Percentiles rank a stretch among this genome's conserved stretches.
Conservation (phyloP, 371 early-diverging fungal genomes). For the Cokeromyces recurvatus region DNA sequence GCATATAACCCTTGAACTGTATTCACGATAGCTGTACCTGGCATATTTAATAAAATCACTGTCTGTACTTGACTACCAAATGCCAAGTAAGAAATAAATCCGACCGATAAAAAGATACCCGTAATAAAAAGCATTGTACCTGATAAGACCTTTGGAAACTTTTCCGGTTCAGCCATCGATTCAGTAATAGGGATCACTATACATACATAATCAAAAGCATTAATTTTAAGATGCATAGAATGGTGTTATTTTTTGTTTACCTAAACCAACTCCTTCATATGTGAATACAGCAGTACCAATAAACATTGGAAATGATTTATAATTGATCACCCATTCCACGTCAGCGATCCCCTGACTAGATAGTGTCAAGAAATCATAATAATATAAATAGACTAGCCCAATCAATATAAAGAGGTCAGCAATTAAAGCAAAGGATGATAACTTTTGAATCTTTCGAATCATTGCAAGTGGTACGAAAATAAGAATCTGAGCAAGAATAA, state of each 20-base stretch:
- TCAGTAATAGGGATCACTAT: constrained; percentile 63
- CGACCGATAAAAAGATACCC: constrained; percentile 66
- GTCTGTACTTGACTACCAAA: constrained; percentile 79
- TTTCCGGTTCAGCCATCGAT: constrained; percentile 75
- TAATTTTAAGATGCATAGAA: too few species aligned
- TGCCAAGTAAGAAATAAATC: constrained; percentile 71
- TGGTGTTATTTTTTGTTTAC: constrained; percentile 27
- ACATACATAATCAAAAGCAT: too few species aligned
- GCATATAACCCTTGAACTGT: constrained; percentile 75
- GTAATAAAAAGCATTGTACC: constrained; percentile 70
- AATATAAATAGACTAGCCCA: constrained; percentile 75
- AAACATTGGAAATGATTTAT: constrained; percentile 69
- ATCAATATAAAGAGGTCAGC: constrained; percentile 82
- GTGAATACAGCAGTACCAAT: constrained; percentile 89
- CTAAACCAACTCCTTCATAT: constrained; percentile 85
- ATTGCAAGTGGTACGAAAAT: constrained; percentile 78
- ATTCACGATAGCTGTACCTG: constrained; percentile 53
- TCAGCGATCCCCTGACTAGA: constrained; percentile 56
- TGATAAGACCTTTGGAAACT: constrained; percentile 70
- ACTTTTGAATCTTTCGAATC: constrained; percentile 77
- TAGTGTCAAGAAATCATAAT: constrained; percentile 58
- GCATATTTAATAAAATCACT: constrained; percentile 76
- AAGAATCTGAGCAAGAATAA: constrained; percentile 66
- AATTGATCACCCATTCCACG: constrained; percentile 63
- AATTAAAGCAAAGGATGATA: constrained; percentile 73